Base-by-base conservation (phyloP, 345 rosid genomes). In the Ceriops decandra region DNA sequence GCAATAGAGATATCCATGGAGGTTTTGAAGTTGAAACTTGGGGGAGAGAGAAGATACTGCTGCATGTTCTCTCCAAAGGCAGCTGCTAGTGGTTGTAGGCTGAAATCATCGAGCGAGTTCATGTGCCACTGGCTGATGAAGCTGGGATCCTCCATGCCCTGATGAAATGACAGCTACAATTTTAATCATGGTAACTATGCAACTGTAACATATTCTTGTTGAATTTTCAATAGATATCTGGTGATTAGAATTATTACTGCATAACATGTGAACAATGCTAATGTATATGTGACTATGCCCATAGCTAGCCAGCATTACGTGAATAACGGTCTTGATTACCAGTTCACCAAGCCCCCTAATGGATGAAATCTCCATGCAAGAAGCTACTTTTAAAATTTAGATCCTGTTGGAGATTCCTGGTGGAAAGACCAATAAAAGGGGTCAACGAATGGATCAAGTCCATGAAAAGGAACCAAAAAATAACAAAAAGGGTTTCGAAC, bases 71-170 rank as follows among this genome's bases (percentile, higher is more conserved):
- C 88, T 49, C 71, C 87, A 30, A 80, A 82, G 20, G 84, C 84
- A 72, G 82, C 74, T 71, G 83, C 54, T 52, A 70, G 17, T 5
- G 86, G 88, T 5, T 72, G 72, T 47, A 73, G 30, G 75, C 60
- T 67, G 28, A 73, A 57, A 28, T 85, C 86, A 57, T 85, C 92
- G 32, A 69, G 22, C n/a, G 78, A 72, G 69, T 72, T 79, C 82
- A 74, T 69, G 15, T 77, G 77, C 90, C 88, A 85, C 46, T 77
- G 92, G 51, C 72, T 74, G 57, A 81, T 77, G 69, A 81, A 81
- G 77, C 79, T 26, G 11, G 74, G 49, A 68, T 82, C 87, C 36
- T 85, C 92, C 77, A 82, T 78, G 71, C 75, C 90, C 88, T 84
- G 80, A 33, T 10, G 52, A 33, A 27, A 53, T 17, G 36, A 6